These are phyloP conservation scores for Davidsoniella eucalypti DNA, from an alignment of 2,329 filamentous ascomycete species.

Conservation along the genomic window DNA sequence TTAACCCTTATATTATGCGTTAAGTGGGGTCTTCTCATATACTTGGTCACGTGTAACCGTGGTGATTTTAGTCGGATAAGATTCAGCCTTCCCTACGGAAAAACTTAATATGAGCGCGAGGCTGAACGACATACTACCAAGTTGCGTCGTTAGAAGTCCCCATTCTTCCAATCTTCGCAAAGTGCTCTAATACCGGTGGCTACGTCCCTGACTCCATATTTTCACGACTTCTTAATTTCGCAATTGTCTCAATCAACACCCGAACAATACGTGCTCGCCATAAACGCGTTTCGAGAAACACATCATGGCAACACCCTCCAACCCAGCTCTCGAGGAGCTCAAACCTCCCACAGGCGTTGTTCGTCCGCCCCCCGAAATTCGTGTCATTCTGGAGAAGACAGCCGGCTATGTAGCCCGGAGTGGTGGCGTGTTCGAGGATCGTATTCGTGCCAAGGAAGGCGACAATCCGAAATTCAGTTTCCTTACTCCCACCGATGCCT, in stretches of 20 bases:
- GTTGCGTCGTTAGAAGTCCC: not conserved
- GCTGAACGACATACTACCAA: not conserved
- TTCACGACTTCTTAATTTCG: not conserved
- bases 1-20: not conserved
- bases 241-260: not conserved
- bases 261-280: not conserved
- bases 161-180: not conserved
- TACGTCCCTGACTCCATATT: not conserved
- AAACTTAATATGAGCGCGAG: not conserved
- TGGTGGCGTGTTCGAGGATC: slow-evolving; percentile 57
- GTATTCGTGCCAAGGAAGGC: slow-evolving; percentile 70
- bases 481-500: slow-evolving; percentile 62
- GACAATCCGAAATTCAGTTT: slow-evolving; percentile 87
- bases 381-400: slow-evolving; percentile 77
- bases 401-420: slow-evolving; percentile 73
- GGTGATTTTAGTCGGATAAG: not conserved
- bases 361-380: slow-evolving; percentile 76
- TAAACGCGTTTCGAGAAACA: not conserved
- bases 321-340: slow-evolving; percentile 41
- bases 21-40: not conserved
- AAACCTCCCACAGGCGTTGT: slow-evolving; percentile 74
- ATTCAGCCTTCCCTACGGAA: slow-evolving; percentile 2
- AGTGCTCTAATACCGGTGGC: not conserved
- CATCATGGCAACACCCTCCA: not conserved
- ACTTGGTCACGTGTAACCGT: not conserved